Percentiles rank a stretch among this genome's conserved stretches.
Evolutionary conservation across 108 stramenopile genomes (phyloP).

Genomic region (Nitzschia palea): DNA sequence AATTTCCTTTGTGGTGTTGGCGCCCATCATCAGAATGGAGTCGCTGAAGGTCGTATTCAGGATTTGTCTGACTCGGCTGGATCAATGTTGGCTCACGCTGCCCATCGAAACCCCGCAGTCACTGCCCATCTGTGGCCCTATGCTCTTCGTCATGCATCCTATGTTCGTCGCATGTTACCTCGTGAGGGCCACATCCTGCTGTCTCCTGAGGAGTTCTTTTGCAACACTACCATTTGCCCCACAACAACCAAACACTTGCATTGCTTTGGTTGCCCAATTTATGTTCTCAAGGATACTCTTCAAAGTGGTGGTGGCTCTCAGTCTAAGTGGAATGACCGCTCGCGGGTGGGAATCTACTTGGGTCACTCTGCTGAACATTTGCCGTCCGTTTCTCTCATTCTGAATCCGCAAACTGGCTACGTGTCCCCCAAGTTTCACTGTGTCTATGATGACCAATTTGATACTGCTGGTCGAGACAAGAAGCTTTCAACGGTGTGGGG

Average conservation of each 20-base stretch:
- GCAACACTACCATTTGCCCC: conserved; percentile 13
- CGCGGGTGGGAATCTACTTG: neutral
- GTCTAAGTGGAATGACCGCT: neutral
- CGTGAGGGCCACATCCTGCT: neutral
- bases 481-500: too few species aligned
- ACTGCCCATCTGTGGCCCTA: conserved; percentile 2
- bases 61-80: neutral
- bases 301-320: neutral
- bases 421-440: too few species aligned
- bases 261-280: neutral
- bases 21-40: conserved; percentile 55
- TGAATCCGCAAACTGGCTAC: too few species aligned
- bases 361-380: neutral
- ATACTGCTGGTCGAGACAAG: too few species aligned
- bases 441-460: too few species aligned
- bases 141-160: neutral
- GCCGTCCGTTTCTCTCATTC: neutral
- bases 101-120: neutral
- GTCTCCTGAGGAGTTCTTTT: conserved; percentile 14
- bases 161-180: neutral
- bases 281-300: neutral
- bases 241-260: neutral
- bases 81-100: neutral
- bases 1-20: conserved; percentile 49
- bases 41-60: conserved; percentile 2